Percentiles rank a stretch among this genome's conserved stretches.
These are phyloP conservation scores for Raphanus hybrid DNA, from an alignment of 441 rosid genomes.

Conservation along the genomic window DNA sequence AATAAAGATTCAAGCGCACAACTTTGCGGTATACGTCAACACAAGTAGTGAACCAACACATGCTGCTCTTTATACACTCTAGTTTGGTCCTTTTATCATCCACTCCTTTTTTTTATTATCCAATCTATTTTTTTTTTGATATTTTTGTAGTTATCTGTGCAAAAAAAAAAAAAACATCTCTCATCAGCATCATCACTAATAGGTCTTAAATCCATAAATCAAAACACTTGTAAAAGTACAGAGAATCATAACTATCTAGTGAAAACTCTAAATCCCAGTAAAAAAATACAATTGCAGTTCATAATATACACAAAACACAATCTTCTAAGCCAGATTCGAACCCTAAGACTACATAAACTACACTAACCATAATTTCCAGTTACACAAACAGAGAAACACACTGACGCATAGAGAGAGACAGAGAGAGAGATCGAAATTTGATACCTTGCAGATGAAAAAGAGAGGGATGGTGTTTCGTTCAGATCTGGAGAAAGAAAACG, in stretches of 20 bases:
- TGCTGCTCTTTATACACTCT: conserved; percentile 44
- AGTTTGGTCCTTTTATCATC: conserved; percentile 19
- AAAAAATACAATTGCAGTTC: neutral
- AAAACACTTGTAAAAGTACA: neutral
- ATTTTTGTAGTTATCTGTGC: conserved; percentile 29
- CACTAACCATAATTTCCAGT: neutral
- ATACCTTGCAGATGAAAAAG: conserved; percentile 40
- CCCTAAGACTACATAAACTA: neutral
- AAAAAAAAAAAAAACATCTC: conserved; percentile 24
- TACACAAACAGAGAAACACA: conserved; percentile 13
- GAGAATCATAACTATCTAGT: conserved; percentile 1
- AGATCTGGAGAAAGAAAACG: conserved; percentile 42
- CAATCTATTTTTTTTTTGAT: conserved; percentile 2
- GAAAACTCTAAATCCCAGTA: neutral
- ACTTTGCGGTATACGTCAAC: conserved; percentile 60
- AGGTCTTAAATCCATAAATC: neutral
- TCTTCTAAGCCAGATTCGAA: conserved; percentile 18
- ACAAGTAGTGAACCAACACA: conserved; percentile 63
- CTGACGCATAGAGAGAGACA: neutral
- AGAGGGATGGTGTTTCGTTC: conserved; percentile 12
- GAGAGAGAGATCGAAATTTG: neutral
- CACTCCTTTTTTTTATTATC: conserved; percentile 18
- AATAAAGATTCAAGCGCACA: conserved; percentile 62
- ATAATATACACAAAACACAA: conserved; percentile 1
- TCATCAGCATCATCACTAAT: conserved; percentile 16